These are phyloP conservation scores for Colletotrichum lindemuthianum DNA, from an alignment of 2,329 filamentous ascomycete genomes.

Conservation along the genomic window DNA sequence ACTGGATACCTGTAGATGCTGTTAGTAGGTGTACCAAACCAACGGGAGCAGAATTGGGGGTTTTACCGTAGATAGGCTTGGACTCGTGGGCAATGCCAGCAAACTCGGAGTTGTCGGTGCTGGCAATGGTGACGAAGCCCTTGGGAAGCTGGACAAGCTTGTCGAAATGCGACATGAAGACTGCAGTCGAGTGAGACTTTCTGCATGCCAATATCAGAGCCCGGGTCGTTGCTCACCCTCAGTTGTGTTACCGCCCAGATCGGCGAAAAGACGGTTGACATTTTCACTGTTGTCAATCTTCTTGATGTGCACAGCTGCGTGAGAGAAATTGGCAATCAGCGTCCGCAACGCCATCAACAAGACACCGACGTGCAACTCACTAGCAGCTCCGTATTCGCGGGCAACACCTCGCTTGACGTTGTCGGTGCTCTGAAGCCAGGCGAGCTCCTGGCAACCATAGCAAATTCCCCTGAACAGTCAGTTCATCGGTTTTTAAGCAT, in stretches of 20 bases:
- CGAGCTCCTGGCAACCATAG: conserved; percentile 60
- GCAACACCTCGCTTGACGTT: conserved; percentile 38
- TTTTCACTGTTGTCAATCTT: conserved; percentile 61
- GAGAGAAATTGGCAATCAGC: conserved; percentile 7
- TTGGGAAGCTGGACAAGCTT: conserved; percentile 81
- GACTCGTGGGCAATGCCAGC: conserved; percentile 80
- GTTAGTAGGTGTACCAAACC: conserved; percentile 11
- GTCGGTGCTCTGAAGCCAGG: conserved; percentile 69
- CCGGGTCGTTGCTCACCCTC: conserved; percentile 48
- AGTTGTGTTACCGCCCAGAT: conserved; percentile 71
- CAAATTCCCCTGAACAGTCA: conserved; percentile 57
- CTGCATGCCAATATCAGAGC: not conserved
- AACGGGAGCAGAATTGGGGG: not conserved
- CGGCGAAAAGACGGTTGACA: conserved; percentile 83
- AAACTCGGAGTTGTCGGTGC: conserved; percentile 78
- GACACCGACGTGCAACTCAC: not conserved
- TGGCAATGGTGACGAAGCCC: conserved; percentile 78
- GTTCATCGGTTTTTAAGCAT: too few species aligned
- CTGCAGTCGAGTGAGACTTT: conserved; percentile 38
- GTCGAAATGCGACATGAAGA: conserved; percentile 91
- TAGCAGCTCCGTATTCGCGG: conserved; percentile 33
- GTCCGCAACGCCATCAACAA: too few species aligned
- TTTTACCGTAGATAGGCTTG: conserved; percentile 74
- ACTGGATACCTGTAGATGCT: conserved; percentile 71
- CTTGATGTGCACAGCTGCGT: conserved; percentile 65